Conservation (phyloP, 1,139 yeast genomes). For the Saccharomyces hybrid region DNA sequence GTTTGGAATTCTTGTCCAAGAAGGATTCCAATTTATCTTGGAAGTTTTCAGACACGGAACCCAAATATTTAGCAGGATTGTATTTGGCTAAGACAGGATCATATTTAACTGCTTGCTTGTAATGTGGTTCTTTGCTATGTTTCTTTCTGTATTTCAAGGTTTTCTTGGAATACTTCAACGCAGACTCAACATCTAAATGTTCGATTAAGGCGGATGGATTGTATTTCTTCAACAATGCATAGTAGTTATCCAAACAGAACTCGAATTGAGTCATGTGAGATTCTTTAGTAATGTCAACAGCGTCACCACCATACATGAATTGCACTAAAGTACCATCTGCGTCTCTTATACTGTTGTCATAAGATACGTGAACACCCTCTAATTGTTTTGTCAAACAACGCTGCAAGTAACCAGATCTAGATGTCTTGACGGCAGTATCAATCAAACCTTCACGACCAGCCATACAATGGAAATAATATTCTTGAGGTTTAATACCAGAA, state of each 20-base stretch:
- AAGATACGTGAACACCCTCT: constrained; percentile 92
- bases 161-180: constrained; percentile 74
- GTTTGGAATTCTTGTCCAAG: constrained; percentile 45
- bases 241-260: constrained; percentile 88
- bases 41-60: constrained; percentile 88
- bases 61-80: constrained; percentile 84
- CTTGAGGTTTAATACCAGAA: constrained; percentile 97
- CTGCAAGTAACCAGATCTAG: constrained; percentile 97
- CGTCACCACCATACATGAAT: constrained; percentile 96
- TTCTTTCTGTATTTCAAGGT: constrained; percentile 67
- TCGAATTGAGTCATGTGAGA: constrained; percentile 90
- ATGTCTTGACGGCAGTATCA: constrained; percentile 98
- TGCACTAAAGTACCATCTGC: constrained; percentile 91
- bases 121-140: constrained; percentile 56
- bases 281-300: constrained; percentile 89
- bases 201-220: constrained; percentile 73
- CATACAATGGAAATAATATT: constrained; percentile 99
- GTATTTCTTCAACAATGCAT: constrained; percentile 77
- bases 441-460: constrained; percentile 99
- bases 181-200: constrained; percentile 74
- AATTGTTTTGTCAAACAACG: constrained; percentile 97
- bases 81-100: constrained; percentile 85
- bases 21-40: constrained; percentile 71
- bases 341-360: constrained; percentile 94
- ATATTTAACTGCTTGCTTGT: constrained; percentile 55